These are phyloP conservation scores for Aspergillus aculeatus DNA, from an alignment of 2,329 filamentous ascomycete genomes.

Conservation along the genomic window DNA sequence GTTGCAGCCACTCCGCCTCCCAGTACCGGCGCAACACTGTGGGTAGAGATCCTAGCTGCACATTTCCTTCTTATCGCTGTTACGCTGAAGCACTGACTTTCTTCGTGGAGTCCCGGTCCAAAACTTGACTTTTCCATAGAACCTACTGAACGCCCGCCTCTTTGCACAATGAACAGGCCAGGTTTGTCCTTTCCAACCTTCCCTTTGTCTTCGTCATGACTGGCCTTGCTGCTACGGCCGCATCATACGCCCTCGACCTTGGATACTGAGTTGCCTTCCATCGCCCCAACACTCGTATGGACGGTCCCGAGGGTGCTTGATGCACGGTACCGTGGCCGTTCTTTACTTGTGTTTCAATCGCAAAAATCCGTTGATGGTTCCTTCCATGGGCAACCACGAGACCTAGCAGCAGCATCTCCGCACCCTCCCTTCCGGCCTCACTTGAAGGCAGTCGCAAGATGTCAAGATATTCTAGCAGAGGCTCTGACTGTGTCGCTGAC, in stretches of 20 bases:
- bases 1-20: conserved; percentile 30
- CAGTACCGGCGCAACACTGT: conserved; percentile 24
- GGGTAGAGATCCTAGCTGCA: conserved; percentile 21
- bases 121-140: conserved; percentile 13
- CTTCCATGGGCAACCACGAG: conserved; percentile 26
- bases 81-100: conserved; percentile 1
- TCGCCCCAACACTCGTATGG: not conserved
- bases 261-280: conserved; percentile 3
- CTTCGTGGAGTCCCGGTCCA: not conserved
- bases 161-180: conserved; percentile 49
- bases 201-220: conserved; percentile 18
- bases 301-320: conserved; percentile 1
- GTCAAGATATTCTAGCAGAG: not conserved
- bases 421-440: not conserved
- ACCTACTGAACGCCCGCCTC: conserved; percentile 15
- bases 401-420: conserved; percentile 10
- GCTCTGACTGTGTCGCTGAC: conserved; percentile 15
- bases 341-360: conserved; percentile 22
- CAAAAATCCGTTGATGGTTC: conserved; percentile 16
- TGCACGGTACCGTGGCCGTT: conserved; percentile 5
- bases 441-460: conserved; percentile 7
- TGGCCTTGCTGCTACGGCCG: conserved; percentile 13
- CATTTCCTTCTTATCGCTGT: conserved; percentile 11
- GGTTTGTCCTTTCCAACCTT: conserved; percentile 42
- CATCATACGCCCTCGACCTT: conserved; percentile 3